phyloP scores from a whole-genome alignment of 345 rosid species.

The Theobroma cacao region DNA sequence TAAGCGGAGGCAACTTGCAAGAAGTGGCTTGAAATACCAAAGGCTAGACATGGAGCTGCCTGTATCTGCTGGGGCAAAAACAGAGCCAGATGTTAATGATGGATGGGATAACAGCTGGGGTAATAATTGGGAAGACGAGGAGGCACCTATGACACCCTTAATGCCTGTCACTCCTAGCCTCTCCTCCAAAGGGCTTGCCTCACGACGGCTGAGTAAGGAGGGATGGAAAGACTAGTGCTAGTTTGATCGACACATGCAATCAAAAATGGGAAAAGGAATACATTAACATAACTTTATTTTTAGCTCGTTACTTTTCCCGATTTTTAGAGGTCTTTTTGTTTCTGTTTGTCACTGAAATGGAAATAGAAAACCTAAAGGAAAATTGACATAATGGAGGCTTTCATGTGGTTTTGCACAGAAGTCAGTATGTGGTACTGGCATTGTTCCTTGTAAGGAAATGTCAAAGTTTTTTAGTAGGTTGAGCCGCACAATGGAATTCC shows the following conservation, averaged over 20 bases:
- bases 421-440: neutral
- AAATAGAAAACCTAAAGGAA: neutral
- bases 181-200: slow-evolving; percentile 70
- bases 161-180: slow-evolving; percentile 65
- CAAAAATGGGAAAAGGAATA: neutral
- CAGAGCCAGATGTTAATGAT: slow-evolving; percentile 35
- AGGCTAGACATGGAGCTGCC: slow-evolving; percentile 67
- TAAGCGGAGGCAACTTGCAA: slow-evolving; percentile 29
- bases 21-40: slow-evolving; percentile 43
- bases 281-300: neutral
- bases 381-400: neutral
- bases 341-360: neutral
- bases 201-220: slow-evolving; percentile 72
- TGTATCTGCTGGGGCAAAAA: slow-evolving; percentile 26
- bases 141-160: slow-evolving; percentile 61
- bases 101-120: slow-evolving; percentile 84
- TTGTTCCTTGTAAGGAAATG: neutral
- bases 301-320: neutral
- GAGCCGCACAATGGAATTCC: neutral
- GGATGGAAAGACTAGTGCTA: slow-evolving; percentile 72
- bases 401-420: neutral
- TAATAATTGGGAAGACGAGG: slow-evolving; percentile 80
- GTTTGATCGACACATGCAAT: neutral
- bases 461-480: neutral
- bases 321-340: neutral